Conservation (phyloP, 2,329 filamentous ascomycete genomes). For the Tolypocladium sp. region DNA sequence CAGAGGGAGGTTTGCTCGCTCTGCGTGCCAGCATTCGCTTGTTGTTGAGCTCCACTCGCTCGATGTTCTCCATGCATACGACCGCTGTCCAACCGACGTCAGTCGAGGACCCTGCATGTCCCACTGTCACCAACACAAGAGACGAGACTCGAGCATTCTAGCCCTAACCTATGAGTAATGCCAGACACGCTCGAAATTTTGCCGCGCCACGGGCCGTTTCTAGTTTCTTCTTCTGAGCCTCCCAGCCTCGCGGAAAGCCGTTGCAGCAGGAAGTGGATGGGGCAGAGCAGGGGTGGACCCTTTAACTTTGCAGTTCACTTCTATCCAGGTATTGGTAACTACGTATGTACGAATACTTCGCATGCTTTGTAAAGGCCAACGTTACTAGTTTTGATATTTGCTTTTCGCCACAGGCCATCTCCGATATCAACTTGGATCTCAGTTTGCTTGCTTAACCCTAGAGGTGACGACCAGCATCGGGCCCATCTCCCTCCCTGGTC, state of each 20-base stretch:
- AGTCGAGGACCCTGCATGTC: conserved; percentile 2
- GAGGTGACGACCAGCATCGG: background rate
- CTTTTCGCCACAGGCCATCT: too few species aligned
- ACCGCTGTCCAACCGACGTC: background rate
- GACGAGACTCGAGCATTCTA: background rate
- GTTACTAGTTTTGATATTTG: too few species aligned
- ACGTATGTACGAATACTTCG: background rate
- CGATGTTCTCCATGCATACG: background rate
- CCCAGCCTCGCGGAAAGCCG: background rate
- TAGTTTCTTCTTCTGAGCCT: background rate
- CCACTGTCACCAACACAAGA: background rate
- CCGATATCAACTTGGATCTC: background rate
- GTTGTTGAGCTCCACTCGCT: background rate
- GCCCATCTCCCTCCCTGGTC: background rate
- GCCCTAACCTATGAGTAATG: background rate
- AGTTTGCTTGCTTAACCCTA: background rate
- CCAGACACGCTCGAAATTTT: background rate
- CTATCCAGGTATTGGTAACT: background rate
- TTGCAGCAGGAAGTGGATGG: background rate
- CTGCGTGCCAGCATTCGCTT: background rate
- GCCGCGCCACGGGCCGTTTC: background rate
- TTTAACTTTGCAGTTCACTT: background rate
- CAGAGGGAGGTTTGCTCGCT: too few species aligned
- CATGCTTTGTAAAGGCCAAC: background rate
- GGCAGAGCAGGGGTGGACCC: background rate